Percentiles rank a stretch among this genome's conserved stretches.
phyloP scores from a whole-genome alignment of 2,329 filamentous ascomycete genomes.

The Aspergillus quadrilineatus region DNA sequence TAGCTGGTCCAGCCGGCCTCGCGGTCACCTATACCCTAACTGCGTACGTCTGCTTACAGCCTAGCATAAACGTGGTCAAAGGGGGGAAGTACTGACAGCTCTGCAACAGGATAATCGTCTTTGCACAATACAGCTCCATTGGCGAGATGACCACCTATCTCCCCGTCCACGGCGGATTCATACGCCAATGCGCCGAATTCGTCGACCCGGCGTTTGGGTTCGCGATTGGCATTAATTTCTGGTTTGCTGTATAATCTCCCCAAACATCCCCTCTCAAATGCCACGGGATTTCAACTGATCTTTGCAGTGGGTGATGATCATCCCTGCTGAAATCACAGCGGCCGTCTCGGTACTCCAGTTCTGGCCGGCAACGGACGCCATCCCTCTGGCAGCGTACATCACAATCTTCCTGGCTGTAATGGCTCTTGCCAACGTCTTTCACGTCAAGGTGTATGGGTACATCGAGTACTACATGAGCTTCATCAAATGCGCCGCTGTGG shows the following conservation, averaged over 20 bases:
- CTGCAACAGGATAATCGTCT: conserved; percentile 30
- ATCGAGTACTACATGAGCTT: conserved; percentile 29
- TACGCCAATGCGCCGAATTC: conserved; percentile 30
- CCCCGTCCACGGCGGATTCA: conserved; percentile 36
- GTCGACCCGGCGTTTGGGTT: conserved; percentile 35
- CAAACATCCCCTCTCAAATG: background rate
- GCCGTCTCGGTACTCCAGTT: conserved; percentile 34
- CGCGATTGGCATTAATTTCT: conserved; percentile 36
- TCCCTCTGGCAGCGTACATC: conserved; percentile 35
- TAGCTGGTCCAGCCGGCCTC: conserved; percentile 33
- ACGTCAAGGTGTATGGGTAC: conserved; percentile 29
- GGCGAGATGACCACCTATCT: conserved; percentile 33
- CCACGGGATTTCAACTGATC: background rate
- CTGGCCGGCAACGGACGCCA: conserved; percentile 27
- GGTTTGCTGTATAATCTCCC: conserved; percentile 26
- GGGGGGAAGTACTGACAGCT: background rate
- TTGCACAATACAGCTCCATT: conserved; percentile 33
- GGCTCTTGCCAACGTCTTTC: conserved; percentile 28
- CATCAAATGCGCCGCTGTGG: conserved; percentile 31
- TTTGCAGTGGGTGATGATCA: conserved; percentile 7
- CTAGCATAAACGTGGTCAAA: background rate
- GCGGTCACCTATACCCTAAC: conserved; percentile 36
- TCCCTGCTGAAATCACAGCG: conserved; percentile 37
- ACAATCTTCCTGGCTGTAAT: conserved; percentile 33
- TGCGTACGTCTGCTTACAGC: conserved; percentile 19